A percentile compares a stretch with the other conserved stretches of the same genome.
Evolutionary conservation across 371 early-diverging fungal genomes (phyloP).

Genomic region (Circinella minor): DNA sequence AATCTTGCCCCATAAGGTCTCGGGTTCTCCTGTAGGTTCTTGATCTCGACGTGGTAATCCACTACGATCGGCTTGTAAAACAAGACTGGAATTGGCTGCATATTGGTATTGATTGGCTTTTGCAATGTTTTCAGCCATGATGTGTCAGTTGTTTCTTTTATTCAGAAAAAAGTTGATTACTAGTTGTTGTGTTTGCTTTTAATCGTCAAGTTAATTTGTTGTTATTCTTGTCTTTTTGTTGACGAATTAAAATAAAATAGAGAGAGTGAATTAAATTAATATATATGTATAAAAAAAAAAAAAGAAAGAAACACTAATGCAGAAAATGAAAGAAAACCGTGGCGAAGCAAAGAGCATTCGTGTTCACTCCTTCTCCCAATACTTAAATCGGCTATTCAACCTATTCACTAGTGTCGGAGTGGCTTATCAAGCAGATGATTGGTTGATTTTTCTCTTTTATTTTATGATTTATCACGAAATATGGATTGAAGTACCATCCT

Average conservation of each 20-base stretch:
- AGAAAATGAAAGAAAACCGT: background rate
- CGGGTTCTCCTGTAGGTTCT: conserved; percentile 96
- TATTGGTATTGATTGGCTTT: conserved; percentile 86
- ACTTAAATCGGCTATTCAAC: too few relatives aligned
- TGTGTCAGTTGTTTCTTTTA: background rate
- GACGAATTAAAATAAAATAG: background rate
- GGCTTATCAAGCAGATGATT: too few relatives aligned
- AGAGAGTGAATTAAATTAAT: background rate
- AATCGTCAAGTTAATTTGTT: background rate
- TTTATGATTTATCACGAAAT: too few relatives aligned
- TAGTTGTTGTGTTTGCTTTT: background rate
- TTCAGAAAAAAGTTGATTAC: background rate
- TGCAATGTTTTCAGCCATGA: conserved; percentile 80
- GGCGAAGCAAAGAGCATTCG: conserved; percentile 7
- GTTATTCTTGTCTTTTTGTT: background rate
- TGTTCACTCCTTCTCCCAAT: background rate
- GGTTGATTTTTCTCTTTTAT: too few relatives aligned
- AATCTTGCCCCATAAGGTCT: conserved; percentile 87
- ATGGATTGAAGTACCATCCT: too few relatives aligned
- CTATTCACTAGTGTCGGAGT: too few relatives aligned
- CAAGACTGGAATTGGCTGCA: conserved; percentile 93
- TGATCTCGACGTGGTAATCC: conserved; percentile 84
- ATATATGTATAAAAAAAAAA: background rate
- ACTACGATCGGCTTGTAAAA: conserved; percentile 88
- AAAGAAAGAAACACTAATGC: background rate